Base-by-base conservation (phyloP, 2,329 filamentous ascomycete genomes). In the Calonectria crousiana region DNA sequence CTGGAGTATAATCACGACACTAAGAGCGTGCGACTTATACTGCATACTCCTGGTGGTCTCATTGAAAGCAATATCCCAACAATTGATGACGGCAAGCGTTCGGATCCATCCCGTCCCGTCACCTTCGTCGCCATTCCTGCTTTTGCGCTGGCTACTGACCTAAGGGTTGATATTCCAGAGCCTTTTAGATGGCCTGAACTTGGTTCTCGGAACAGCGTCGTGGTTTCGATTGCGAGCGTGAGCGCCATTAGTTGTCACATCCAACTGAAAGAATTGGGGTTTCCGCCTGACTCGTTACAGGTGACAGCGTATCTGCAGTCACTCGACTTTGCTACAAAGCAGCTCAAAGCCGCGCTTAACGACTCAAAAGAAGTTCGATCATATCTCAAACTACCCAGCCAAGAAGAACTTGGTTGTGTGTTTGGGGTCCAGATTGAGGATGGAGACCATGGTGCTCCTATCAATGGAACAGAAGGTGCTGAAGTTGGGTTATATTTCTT, bases 31-130 rank as follows among this genome's bases (percentile, higher is more conserved):
- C 23, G 32, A 13, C 30, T 72, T 16, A n/a, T 44, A 2, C 30
- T 72, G 10, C 71, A 72, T 32, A 69, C 71, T 3, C 71, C 49
- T 6, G 56, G 41, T n/a, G 71, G 71, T 11, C 14, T 72, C 6
- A 65, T 72, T 6, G 47, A 44, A n/a, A 23, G 30, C 2, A 41
- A 16, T 2, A 53, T 69, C 0, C 71, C 71, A 14, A 56, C 56
- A 2, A 16, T 32, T 10, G 30, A 47, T n/a, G n/a, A 52, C 6
- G 71, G 71, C 10, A 14, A 20, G 16, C 53, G 65, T 13, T 64
- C 53, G 20, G 71, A 72, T 13, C 26, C 71, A 20, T 26, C 44
- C 13, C 65, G 65, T 1, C 47, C 65, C 8, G 65, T 72, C 20
- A 41, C 32, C 18, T 72, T 72, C 18, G 20, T 36, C 16, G 53